Evolutionary conservation across 2,329 filamentous ascomycete genomes (phyloP), one percentile per base, ranked within the genome.

Genomic region (Verticillium klebahnii): DNA sequence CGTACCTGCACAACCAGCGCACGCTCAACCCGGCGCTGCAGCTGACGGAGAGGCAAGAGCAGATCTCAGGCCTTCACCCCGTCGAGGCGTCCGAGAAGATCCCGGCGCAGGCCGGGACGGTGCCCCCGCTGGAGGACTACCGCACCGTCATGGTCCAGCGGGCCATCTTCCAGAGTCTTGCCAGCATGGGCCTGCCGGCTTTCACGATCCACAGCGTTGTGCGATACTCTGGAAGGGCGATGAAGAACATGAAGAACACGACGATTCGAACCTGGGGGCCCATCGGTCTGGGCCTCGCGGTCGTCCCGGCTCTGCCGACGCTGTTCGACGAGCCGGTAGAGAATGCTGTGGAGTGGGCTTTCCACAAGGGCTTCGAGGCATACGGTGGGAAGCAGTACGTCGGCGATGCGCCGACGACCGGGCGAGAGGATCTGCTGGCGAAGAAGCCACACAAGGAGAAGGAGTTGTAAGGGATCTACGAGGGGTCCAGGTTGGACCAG

Each of bases 171-270:
- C 95, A 99, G 78, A 87, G 87, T 66, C 65, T 99, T 57, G 95
- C 95, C 0, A 92, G 88, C 70, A 99, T 99, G 95, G 95, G 92
- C 2, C 76, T 98, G 67, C 95, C 94, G 0, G 94, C 93, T 0
- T 92, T 97, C 65, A 97, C 93, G 0, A 97, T 98, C 62, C 94
- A 97, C 75, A 93, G 89, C 64, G 89, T 98, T 6, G 95, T 99
- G 59, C 86, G 88, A 64, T 97, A 99, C 72, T 93, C 91, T 1
- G 93, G 95, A 0, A 82, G 82, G 45, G 92, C 92, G n/a, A 75
- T 99, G 80, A 97, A 94, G 78, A 82, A 91, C 68, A 81, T 82
- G 23, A 94, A 95, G 81, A 96, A 90, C 71, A 80, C 83, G 63
- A 85, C 79, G 5, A 63, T 98, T 29, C 82, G 94, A 68, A 95